A percentile compares a stretch with the other conserved stretches of the same genome.
These are phyloP conservation scores for Zostera marina DNA, from an alignment of 116 monocot genomes.

Conservation along the genomic window DNA sequence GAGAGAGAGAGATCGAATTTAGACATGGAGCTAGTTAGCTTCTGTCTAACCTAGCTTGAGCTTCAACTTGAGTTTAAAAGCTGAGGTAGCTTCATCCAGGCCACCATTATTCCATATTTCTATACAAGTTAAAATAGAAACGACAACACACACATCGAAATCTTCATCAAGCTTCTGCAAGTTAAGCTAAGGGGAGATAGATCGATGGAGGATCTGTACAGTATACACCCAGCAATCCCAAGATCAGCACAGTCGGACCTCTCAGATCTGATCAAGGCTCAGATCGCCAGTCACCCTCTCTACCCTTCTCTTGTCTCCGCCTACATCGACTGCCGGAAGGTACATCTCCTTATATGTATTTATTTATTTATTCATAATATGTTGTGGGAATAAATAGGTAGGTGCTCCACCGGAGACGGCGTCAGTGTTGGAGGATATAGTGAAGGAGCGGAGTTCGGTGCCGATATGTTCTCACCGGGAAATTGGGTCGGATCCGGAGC, in stretches of 20 bases:
- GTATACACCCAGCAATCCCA: constrained; percentile 69
- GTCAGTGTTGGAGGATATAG: constrained; percentile 55
- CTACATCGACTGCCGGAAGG: constrained; percentile 88
- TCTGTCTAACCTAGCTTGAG: too few species aligned
- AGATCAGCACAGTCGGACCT: constrained; percentile 14
- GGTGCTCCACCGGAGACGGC: constrained; percentile 76
- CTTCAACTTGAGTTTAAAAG: too few species aligned
- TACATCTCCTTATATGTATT: too few species aligned
- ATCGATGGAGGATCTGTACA: constrained; percentile 76
- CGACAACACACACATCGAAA: neutral
- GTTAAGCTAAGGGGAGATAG: neutral
- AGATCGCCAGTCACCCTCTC: constrained; percentile 62
- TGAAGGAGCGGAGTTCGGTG: constrained; percentile 8
- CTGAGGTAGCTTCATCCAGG: too few species aligned
- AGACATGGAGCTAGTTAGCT: too few species aligned
- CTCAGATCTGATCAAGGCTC: constrained; percentile 46
- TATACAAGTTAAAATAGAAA: too few species aligned
- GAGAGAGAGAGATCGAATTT: too few species aligned
- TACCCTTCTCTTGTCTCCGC: constrained; percentile 68
- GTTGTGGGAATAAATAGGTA: too few species aligned
- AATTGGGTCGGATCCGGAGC: constrained; percentile 73
- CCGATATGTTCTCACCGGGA: constrained; percentile 1
- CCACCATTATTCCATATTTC: too few species aligned
- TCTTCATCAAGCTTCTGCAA: constrained; percentile 4
- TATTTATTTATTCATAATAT: too few species aligned